Evolutionary conservation across 176 grass and related monocot genomes (phyloP).

Genomic region (Puya raimondii): DNA sequence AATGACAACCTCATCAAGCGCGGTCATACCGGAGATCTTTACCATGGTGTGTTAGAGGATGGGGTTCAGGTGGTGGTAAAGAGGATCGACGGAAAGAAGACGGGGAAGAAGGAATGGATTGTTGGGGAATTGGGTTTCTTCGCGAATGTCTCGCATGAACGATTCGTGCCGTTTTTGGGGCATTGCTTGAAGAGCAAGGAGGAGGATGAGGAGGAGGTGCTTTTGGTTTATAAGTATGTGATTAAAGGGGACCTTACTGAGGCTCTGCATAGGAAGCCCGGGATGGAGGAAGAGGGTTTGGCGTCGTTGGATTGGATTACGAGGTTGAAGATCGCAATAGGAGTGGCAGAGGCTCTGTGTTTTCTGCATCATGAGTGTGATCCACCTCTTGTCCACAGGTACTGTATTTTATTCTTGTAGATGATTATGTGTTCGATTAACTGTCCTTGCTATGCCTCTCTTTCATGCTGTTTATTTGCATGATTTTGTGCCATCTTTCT

Average conservation of each 20-base stretch:
- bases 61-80: slow-evolving; percentile 59
- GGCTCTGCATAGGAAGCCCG: slow-evolving; percentile 49
- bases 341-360: slow-evolving; percentile 68
- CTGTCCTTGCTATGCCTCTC: not conserved
- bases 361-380: slow-evolving; percentile 77
- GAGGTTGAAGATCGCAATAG: slow-evolving; percentile 77
- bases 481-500: not conserved
- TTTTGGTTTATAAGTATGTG: slow-evolving; percentile 72
- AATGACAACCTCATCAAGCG: slow-evolving; percentile 53
- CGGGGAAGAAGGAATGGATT: slow-evolving; percentile 27
- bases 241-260: slow-evolving; percentile 60
- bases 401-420: slow-evolving; percentile 6
- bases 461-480: not conserved
- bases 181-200: slow-evolving; percentile 42
- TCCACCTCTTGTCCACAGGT: slow-evolving; percentile 86
- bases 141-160: slow-evolving; percentile 31
- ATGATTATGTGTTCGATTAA: not conserved
- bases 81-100: slow-evolving; percentile 34
- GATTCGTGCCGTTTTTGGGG: slow-evolving; percentile 65
- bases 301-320: slow-evolving; percentile 92
- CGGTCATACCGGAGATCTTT: slow-evolving; percentile 66
- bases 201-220: slow-evolving; percentile 46
- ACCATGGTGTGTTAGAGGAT: slow-evolving; percentile 50
- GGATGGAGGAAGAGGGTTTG: slow-evolving; percentile 33
- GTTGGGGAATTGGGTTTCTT: slow-evolving; percentile 45